phyloP scores from a whole-genome alignment of 2,329 filamentous ascomycete species.

The Penicillium sp. region DNA sequence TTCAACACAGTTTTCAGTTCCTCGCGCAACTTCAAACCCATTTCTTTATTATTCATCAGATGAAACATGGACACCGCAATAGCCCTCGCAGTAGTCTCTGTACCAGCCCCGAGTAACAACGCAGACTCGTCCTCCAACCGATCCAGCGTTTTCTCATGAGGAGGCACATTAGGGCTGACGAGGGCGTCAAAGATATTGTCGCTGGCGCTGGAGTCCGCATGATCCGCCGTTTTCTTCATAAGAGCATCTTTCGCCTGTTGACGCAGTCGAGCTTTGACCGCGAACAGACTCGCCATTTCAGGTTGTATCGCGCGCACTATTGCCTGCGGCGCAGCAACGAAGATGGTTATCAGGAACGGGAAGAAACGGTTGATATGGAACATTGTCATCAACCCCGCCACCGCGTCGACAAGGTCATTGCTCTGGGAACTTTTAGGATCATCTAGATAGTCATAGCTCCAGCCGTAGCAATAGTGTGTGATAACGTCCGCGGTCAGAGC shows the following conservation, averaged over 20 bases:
- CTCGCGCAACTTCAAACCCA: constrained; percentile 23
- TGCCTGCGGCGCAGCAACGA: constrained; percentile 25
- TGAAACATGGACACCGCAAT: constrained; percentile 36
- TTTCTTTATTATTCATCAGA: constrained; percentile 23
- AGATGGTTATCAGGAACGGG: constrained; percentile 30
- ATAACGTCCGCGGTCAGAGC: constrained; percentile 41
- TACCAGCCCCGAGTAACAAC: constrained; percentile 36
- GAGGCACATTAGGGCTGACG: constrained; percentile 36
- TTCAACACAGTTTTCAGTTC: constrained; percentile 33
- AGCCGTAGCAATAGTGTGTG: constrained; percentile 42
- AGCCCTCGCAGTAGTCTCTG: constrained; percentile 37
- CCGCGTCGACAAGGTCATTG: constrained; percentile 28
- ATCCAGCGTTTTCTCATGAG: constrained; percentile 38
- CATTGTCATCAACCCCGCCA: constrained; percentile 27
- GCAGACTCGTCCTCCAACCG: constrained; percentile 36
- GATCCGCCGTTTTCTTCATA: constrained; percentile 3
- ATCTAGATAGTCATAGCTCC: constrained; percentile 34
- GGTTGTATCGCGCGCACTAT: constrained; percentile 24
- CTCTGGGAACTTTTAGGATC: constrained; percentile 25
- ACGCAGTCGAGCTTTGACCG: constrained; percentile 20
- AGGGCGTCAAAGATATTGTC: constrained; percentile 33
- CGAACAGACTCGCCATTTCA: constrained; percentile 22
- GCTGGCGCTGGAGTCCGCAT: background rate
- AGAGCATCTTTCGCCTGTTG: constrained; percentile 19
- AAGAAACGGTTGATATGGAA: constrained; percentile 31